phyloP scores from a whole-genome alignment of 257 asterid genomes.

The Buddleja alternifolia region DNA sequence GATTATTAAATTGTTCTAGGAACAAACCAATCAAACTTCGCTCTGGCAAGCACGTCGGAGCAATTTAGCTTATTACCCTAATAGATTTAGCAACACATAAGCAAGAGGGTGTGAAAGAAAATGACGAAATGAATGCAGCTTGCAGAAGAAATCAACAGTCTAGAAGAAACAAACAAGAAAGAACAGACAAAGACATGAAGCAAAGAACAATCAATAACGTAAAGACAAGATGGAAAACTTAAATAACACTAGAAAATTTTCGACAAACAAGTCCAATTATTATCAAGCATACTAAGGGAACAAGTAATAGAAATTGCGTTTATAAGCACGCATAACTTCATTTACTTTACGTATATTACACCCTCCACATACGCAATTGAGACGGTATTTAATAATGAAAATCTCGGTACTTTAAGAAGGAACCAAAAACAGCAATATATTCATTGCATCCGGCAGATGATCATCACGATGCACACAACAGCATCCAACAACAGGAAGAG shows the following conservation, averaged over 20 bases:
- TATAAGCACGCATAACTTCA: neutral
- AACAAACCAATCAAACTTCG: constrained; percentile 17
- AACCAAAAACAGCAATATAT: neutral
- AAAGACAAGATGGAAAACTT: neutral
- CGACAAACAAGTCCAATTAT: constrained; percentile 2
- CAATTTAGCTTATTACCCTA: constrained; percentile 7
- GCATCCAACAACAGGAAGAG: constrained; percentile 31
- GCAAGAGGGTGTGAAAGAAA: constrained; percentile 19
- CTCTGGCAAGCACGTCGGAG: constrained; percentile 16
- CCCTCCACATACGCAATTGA: neutral
- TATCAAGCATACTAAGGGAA: neutral
- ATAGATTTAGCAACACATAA: neutral
- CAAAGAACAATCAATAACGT: neutral
- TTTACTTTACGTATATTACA: neutral
- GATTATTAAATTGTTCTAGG: neutral
- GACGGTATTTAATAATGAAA: neutral
- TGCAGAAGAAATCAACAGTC: neutral
- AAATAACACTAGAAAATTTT: neutral
- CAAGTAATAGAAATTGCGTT: neutral
- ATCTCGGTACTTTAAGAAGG: neutral
- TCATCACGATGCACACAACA: constrained; percentile 13
- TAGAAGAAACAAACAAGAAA: constrained; percentile 6
- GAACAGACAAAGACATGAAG: neutral
- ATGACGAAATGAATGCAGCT: constrained; percentile 1
- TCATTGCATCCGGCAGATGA: constrained; percentile 10